Evolutionary conservation across 2,329 filamentous ascomycete species (phyloP).

Genomic region (Didymosphaeria variabile): DNA sequence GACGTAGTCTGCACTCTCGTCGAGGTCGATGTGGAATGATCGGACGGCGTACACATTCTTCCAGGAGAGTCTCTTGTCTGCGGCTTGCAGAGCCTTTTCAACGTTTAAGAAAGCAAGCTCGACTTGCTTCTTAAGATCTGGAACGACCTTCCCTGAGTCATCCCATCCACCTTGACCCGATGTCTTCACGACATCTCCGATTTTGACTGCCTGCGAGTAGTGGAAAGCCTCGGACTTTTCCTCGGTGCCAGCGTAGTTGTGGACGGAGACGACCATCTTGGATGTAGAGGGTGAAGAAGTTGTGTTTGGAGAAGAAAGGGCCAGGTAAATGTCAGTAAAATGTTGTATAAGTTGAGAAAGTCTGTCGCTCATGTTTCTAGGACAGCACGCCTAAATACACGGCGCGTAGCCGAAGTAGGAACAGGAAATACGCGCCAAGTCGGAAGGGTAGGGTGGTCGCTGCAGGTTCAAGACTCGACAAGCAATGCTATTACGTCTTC

Average conservation of each 20-base stretch:
- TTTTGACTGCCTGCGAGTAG: constrained; percentile 25
- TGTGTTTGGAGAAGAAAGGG: background rate
- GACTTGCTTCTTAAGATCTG: constrained; percentile 19
- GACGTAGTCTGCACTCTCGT: constrained; percentile 14
- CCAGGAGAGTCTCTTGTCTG: constrained; percentile 42
- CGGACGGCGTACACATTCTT: constrained; percentile 52
- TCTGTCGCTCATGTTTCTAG: background rate
- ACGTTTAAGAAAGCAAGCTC: constrained; percentile 61
- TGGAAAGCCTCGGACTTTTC: constrained; percentile 19
- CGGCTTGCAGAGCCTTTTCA: constrained; percentile 53
- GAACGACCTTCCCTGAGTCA: constrained; percentile 17
- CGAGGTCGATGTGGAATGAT: constrained; percentile 19
- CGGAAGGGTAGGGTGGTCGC: constrained; percentile 1
- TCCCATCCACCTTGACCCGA: constrained; percentile 30
- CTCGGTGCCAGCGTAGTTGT: constrained; percentile 19
- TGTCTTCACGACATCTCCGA: constrained; percentile 21
- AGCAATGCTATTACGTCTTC: constrained; percentile 8
- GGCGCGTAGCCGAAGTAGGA: background rate
- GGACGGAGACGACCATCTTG: constrained; percentile 3
- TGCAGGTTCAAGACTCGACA: background rate
- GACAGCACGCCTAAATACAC: background rate
- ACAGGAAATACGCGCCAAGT: background rate
- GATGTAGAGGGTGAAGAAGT: background rate
- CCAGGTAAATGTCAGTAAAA: background rate
- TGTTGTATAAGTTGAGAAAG: background rate